phyloP scores from a whole-genome alignment of 768 basidiomycete genomes.

The Aureoboletus auriporus region DNA sequence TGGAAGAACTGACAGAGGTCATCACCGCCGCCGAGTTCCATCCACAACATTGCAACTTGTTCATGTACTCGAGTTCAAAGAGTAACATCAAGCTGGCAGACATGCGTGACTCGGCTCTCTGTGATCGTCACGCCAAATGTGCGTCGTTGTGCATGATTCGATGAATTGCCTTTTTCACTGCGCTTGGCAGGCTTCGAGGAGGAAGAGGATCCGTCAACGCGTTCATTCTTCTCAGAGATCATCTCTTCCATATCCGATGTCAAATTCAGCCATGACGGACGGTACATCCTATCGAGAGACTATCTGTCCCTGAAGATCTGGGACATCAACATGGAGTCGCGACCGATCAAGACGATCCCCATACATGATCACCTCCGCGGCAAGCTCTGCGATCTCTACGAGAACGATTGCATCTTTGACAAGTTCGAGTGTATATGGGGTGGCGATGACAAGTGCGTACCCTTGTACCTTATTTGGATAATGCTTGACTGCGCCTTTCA shows the following conservation, averaged over 20 bases:
- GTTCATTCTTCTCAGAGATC: constrained; percentile 99
- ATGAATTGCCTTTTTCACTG: constrained; percentile 8
- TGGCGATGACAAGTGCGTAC: constrained; percentile 87
- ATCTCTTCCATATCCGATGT: constrained; percentile 99
- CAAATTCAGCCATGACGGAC: constrained; percentile 96
- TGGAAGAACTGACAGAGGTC: constrained; percentile 99
- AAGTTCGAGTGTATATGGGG: constrained; percentile 99
- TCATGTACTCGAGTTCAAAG: constrained; percentile 99
- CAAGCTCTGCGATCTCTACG: constrained; percentile 97
- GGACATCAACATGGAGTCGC: constrained; percentile 99
- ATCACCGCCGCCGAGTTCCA: constrained; percentile 99
- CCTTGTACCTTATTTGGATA: constrained; percentile 7
- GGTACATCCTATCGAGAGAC: constrained; percentile 95
- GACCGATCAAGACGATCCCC: constrained; percentile 94
- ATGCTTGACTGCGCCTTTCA: constrained; percentile 29
- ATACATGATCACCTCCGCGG: constrained; percentile 97
- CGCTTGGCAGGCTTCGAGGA: constrained; percentile 84
- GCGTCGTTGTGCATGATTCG: constrained; percentile 28
- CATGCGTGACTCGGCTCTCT: constrained; percentile 97
- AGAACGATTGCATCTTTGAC: constrained; percentile 99
- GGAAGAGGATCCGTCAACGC: constrained; percentile 94
- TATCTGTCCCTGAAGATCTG: constrained; percentile 98
- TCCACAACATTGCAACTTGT: constrained; percentile 93
- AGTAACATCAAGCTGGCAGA: constrained; percentile 99
- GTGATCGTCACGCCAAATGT: constrained; percentile 97